phyloP scores from a whole-genome alignment of 257 asterid species.

The Lycium ferocissimum region DNA sequence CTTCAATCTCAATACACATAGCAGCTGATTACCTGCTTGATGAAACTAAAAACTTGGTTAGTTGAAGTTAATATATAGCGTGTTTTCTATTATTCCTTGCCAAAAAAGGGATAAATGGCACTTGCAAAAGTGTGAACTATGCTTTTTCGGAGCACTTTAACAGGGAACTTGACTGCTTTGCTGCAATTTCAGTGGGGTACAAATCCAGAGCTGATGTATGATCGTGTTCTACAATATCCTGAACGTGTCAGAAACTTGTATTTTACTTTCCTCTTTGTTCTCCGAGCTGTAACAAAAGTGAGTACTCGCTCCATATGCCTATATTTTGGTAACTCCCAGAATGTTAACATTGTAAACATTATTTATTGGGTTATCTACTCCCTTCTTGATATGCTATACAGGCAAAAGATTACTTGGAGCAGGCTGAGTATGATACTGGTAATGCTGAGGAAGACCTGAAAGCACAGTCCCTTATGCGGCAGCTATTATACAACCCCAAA shows the following conservation, averaged over 20 bases:
- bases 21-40: conserved; percentile 88
- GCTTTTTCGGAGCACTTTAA: conserved; percentile 5
- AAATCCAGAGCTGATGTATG: conserved; percentile 75
- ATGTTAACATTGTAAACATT: background rate
- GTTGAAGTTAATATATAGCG: conserved; percentile 27
- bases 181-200: conserved; percentile 82
- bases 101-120: background rate
- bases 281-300: conserved; percentile 93
- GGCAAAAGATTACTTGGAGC: conserved; percentile 92
- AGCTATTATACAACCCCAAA: conserved; percentile 77
- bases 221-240: conserved; percentile 86
- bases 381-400: conserved; percentile 40
- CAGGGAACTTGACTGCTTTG: conserved; percentile 36
- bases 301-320: conserved; percentile 37
- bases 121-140: background rate
- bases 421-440: conserved; percentile 86
- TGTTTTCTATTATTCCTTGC: background rate
- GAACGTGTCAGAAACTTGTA: conserved; percentile 90
- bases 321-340: conserved; percentile 26
- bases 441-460: conserved; percentile 77
- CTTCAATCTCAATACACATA: conserved; percentile 90
- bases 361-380: conserved; percentile 9
- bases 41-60: conserved; percentile 73
- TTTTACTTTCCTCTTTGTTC: conserved; percentile 93
- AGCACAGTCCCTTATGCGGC: conserved; percentile 78